Evolutionary conservation across 805 yeast genomes (phyloP).

Genomic region (Nakazawaea pomicola): DNA sequence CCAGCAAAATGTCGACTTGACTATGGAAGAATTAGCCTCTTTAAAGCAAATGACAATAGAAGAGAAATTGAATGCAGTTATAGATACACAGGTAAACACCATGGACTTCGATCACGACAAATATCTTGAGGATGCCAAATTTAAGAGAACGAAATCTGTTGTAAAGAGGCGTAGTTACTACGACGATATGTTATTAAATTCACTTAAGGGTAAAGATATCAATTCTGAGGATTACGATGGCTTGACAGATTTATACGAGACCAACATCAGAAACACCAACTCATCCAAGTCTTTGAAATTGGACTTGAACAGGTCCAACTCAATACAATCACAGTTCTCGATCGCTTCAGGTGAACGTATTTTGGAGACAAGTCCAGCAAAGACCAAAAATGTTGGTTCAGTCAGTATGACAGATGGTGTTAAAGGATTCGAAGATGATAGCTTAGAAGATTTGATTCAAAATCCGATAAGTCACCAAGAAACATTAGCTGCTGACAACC

Average conservation of each 20-base stretch:
- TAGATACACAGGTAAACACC: slow-evolving; percentile 21
- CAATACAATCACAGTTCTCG: slow-evolving; percentile 24
- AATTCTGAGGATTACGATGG: slow-evolving; percentile 20
- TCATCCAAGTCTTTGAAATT: slow-evolving; percentile 19
- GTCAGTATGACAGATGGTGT: slow-evolving; percentile 19
- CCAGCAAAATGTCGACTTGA: slow-evolving; percentile 20
- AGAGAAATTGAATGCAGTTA: slow-evolving; percentile 40
- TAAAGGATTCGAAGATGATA: slow-evolving; percentile 19
- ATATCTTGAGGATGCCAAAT: slow-evolving; percentile 22
- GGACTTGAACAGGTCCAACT: slow-evolving; percentile 24
- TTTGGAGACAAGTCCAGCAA: slow-evolving; percentile 19
- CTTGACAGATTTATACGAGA: slow-evolving; percentile 28
- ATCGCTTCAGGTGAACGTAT: slow-evolving; percentile 23
- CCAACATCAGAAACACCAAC: slow-evolving; percentile 26
- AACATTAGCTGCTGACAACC: neutral
- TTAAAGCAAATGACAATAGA: slow-evolving; percentile 30
- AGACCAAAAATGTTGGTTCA: slow-evolving; percentile 12
- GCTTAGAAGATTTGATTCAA: slow-evolving; percentile 14
- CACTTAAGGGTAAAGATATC: slow-evolving; percentile 15
- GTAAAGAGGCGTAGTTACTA: slow-evolving; percentile 13
- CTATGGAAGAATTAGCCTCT: slow-evolving; percentile 22
- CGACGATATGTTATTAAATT: slow-evolving; percentile 20
- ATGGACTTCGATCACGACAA: slow-evolving; percentile 23
- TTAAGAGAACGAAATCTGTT: slow-evolving; percentile 13
- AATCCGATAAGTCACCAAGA: neutral